phyloP scores from a whole-genome alignment of 1,284 basidiomycete species.

The Porodaedalea pini region DNA sequence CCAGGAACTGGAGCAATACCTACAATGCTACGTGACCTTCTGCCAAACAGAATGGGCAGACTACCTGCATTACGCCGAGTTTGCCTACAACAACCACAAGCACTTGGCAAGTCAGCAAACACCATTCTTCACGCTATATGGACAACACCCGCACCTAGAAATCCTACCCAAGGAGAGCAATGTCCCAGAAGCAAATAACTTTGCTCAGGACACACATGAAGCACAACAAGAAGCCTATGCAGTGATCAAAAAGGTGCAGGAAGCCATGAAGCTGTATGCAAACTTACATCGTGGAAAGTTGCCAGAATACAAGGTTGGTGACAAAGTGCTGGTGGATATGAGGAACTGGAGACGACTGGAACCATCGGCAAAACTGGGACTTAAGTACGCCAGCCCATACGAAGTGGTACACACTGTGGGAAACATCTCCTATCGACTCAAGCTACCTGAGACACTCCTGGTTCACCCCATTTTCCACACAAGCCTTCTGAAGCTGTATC shows the following conservation, averaged over 20 bases:
- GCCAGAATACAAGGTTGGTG: conserved; percentile 25
- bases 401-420: conserved; percentile 28
- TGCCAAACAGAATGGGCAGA: conserved; percentile 32
- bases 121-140: background rate
- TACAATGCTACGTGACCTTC: conserved; percentile 25
- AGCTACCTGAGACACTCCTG: conserved; percentile 31
- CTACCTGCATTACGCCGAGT: conserved; percentile 26
- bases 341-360: conserved; percentile 29
- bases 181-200: background rate
- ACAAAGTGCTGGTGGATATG: conserved; percentile 30
- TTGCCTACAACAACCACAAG: too few species aligned
- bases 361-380: conserved; percentile 32
- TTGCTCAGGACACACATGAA: background rate
- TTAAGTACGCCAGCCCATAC: conserved; percentile 33
- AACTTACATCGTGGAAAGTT: conserved; percentile 20
- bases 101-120: too few species aligned
- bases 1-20: conserved; percentile 27
- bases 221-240: background rate
- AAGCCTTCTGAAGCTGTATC: conserved; percentile 27
- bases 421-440: conserved; percentile 29
- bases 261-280: conserved; percentile 26
- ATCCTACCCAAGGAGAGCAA: background rate
- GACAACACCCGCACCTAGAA: background rate
- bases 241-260: conserved; percentile 20
- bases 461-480: conserved; percentile 40